Conservation (phyloP, 257 asterid genomes). For the Misopates orontium region DNA sequence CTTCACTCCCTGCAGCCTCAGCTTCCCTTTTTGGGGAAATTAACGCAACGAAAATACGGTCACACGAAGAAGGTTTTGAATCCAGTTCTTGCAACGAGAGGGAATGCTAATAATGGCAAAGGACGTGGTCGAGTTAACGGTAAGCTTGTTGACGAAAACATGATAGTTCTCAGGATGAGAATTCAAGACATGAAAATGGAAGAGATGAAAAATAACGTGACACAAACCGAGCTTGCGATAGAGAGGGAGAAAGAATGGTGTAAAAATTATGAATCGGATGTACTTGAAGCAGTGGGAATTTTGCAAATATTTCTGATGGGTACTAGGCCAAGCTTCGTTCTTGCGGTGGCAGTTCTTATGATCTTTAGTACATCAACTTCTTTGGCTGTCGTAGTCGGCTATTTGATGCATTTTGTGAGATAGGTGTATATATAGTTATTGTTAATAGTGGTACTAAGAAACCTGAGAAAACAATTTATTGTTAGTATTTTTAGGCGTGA, state of each 20-base stretch:
- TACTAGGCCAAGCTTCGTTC: constrained; percentile 39
- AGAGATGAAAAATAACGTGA: constrained; percentile 9
- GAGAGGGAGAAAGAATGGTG: constrained; percentile 29
- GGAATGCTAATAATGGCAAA: constrained; percentile 1
- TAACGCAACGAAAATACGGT: neutral
- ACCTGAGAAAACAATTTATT: too few species aligned
- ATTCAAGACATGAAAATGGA: constrained; percentile 18
- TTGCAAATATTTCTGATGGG: constrained; percentile 44
- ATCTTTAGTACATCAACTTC: constrained; percentile 35
- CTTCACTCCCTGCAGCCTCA: neutral
- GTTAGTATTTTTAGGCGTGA: too few species aligned
- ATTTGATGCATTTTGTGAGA: constrained; percentile 15
- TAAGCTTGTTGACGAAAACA: constrained; percentile 31
- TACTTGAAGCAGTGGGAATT: constrained; percentile 40
- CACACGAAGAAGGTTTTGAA: neutral
- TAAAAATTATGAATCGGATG: constrained; percentile 29
- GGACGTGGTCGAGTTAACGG: neutral
- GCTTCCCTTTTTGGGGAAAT: too few species aligned
- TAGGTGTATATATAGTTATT: neutral
- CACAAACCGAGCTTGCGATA: neutral
- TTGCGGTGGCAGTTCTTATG: constrained; percentile 35
- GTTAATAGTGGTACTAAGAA: too few species aligned
- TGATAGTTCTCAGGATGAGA: constrained; percentile 26
- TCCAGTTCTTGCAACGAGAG: constrained; percentile 3
- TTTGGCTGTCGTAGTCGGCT: constrained; percentile 11